phyloP scores from a whole-genome alignment of 1,284 basidiomycete species.

The Puccinia polysora region DNA sequence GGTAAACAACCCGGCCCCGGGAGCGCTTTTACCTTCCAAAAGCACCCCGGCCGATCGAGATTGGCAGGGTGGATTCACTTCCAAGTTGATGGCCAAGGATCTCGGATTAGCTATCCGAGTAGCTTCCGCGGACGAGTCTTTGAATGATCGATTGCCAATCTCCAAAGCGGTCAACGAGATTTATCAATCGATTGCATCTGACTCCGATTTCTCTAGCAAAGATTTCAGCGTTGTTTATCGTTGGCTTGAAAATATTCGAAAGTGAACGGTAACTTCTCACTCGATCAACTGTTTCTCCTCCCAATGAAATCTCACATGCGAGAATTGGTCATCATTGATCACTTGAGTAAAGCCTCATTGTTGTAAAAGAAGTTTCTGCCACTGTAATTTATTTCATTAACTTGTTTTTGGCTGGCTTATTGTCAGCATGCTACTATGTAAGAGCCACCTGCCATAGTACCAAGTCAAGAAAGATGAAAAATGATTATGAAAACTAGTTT shows the following conservation, averaged over 20 bases:
- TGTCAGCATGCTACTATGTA: too few relatives aligned
- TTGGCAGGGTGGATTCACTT: constrained; percentile 32
- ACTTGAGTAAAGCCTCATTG: too few relatives aligned
- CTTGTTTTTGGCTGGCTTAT: too few relatives aligned
- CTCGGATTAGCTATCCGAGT: constrained; percentile 11
- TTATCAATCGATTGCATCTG: neutral
- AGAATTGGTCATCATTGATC: too few relatives aligned
- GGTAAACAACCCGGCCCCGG: constrained; percentile 39
- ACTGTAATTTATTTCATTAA: too few relatives aligned
- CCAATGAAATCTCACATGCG: too few relatives aligned
- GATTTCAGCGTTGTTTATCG: constrained; percentile 43
- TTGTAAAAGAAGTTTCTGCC: too few relatives aligned
- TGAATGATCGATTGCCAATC: constrained; percentile 1
- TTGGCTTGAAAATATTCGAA: constrained; percentile 28
- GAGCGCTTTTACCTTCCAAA: constrained; percentile 1
- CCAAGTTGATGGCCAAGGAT: constrained; percentile 35
- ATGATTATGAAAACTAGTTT: too few relatives aligned
- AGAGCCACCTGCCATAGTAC: too few relatives aligned
- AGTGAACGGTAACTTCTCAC: too few relatives aligned
- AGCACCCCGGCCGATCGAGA: constrained; percentile 21
- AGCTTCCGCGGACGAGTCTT: neutral
- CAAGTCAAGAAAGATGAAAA: too few relatives aligned
- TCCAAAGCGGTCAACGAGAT: constrained; percentile 5
- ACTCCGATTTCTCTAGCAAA: neutral
- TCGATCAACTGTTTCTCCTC: too few relatives aligned